phyloP scores from a whole-genome alignment of 2,329 filamentous ascomycete species.

The Fusarium stilboides region DNA sequence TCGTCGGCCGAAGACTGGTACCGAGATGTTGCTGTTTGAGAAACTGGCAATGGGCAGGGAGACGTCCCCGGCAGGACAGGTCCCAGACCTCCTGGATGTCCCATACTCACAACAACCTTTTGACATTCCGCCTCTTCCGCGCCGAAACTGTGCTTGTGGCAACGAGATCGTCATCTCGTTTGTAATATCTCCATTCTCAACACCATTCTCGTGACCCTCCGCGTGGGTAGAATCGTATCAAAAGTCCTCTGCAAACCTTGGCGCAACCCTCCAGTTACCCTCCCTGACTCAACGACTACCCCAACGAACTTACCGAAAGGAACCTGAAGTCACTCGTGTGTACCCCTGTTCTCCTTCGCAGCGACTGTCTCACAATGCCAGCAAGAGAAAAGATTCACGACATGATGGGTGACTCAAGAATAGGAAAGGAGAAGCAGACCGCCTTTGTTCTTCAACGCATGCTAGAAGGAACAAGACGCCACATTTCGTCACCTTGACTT shows the following conservation, averaged over 20 bases:
- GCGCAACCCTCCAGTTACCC: background rate
- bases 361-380: constrained; percentile 5
- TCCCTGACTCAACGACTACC: background rate
- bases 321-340: background rate
- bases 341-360: background rate
- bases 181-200: background rate
- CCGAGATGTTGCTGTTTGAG: background rate
- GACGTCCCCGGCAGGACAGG: background rate
- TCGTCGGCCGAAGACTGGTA: too few relatives aligned
- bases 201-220: constrained; percentile 22
- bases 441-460: constrained; percentile 13
- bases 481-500: constrained; percentile 26
- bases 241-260: constrained; percentile 15
- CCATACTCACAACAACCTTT: background rate
- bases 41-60: background rate
- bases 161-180: background rate
- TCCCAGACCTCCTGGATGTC: background rate
- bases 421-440: constrained; percentile 6
- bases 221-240: constrained; percentile 14
- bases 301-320: background rate
- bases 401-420: background rate
- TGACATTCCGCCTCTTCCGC: constrained; percentile 21
- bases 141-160: background rate
- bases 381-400: background rate
- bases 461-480: constrained; percentile 31